These are phyloP conservation scores for Fusarium duplospermum DNA, from an alignment of 2,329 filamentous ascomycete genomes.

Conservation along the genomic window DNA sequence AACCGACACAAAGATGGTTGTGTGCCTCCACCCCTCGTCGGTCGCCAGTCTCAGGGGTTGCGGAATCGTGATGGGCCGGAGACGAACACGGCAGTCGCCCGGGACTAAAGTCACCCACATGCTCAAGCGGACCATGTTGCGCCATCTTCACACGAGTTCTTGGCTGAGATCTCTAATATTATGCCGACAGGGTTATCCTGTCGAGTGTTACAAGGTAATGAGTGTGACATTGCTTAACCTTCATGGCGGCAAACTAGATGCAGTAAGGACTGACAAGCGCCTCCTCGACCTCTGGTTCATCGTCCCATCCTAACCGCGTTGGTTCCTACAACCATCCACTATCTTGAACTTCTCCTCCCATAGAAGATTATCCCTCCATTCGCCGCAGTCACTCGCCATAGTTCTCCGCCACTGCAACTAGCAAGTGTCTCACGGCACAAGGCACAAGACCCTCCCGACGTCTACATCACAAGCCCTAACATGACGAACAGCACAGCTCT, in stretches of 20 bases:
- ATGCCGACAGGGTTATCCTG: neutral
- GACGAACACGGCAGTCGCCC: neutral
- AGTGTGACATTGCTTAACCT: no score
- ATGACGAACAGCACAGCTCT: neutral
- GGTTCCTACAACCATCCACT: neutral
- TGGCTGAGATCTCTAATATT: neutral
- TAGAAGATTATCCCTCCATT: neutral
- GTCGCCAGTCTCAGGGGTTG: neutral
- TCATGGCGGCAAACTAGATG: no score
- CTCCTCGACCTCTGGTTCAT: neutral
- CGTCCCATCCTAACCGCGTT: neutral
- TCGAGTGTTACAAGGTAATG: neutral
- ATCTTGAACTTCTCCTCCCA: neutral
- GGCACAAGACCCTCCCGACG: neutral
- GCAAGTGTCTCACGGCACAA: neutral
- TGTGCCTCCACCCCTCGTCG: neutral
- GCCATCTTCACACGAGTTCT: neutral
- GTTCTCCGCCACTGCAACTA: no score
- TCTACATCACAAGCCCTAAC: neutral
- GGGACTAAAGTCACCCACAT: neutral
- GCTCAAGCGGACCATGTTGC: neutral
- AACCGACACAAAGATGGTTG: conserved; percentile 14
- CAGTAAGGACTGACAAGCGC: neutral
- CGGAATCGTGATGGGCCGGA: neutral
- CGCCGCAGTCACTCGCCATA: neutral